Percentiles rank a stretch among this genome's conserved stretches.
Evolutionary conservation across 306 rosid species (phyloP).

Genomic region (Dryas drummondii): DNA sequence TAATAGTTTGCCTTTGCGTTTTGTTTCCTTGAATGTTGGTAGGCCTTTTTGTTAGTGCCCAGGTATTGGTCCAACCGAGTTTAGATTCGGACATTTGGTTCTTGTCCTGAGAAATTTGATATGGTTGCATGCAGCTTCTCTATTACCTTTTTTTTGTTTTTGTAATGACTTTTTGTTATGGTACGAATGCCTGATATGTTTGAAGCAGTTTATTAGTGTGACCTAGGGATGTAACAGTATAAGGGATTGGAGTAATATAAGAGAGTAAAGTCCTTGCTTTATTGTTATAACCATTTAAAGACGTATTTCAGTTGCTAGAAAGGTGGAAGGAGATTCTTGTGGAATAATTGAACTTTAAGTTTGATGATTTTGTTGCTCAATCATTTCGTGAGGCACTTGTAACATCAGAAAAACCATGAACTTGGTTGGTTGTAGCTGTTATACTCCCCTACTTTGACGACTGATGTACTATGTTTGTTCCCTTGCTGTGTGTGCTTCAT

Average conservation of each 20-base stretch:
- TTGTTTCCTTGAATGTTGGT: not conserved
- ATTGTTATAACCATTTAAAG: not conserved
- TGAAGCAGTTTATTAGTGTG: not conserved
- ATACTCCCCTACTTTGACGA: not conserved
- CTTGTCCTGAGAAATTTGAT: not conserved
- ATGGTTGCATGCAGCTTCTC: not conserved
- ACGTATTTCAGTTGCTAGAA: no score
- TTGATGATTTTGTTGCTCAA: constrained; percentile 1
- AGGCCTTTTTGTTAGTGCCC: not conserved
- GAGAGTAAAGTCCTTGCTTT: not conserved
- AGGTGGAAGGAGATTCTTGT: not conserved
- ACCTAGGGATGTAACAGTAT: not conserved
- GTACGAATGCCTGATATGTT: not conserved
- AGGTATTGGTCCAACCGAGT: not conserved
- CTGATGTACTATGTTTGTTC: not conserved
- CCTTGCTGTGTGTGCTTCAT: not conserved
- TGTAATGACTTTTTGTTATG: not conserved
- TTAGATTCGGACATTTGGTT: not conserved
- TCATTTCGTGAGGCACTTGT: not conserved
- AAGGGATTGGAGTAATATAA: not conserved
- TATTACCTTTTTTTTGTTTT: not conserved
- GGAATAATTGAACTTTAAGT: not conserved
- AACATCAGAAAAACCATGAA: not conserved
- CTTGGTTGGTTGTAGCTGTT: not conserved
- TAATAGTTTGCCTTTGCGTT: not conserved